phyloP scores from a whole-genome alignment of 2,329 filamentous ascomycete species.

The Calonectria hongkongensis region DNA sequence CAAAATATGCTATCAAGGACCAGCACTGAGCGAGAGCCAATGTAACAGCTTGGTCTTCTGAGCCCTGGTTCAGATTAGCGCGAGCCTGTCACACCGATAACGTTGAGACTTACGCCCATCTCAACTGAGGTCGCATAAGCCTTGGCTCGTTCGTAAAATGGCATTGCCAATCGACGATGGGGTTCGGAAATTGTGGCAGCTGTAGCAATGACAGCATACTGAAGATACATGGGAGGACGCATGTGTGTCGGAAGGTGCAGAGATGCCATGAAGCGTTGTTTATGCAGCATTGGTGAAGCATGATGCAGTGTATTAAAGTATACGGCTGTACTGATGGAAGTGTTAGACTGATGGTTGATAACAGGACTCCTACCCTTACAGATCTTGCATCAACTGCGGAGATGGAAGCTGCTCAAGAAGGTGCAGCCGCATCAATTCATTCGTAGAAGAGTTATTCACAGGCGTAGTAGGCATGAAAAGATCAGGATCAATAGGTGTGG shows the following conservation, averaged over 20 bases:
- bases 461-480: background rate
- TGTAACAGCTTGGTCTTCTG: slow-evolving; percentile 62
- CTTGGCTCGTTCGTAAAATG: slow-evolving; percentile 45
- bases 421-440: slow-evolving; percentile 4
- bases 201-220: slow-evolving; percentile 47
- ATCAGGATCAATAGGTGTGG: background rate
- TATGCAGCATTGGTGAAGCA: slow-evolving; percentile 43
- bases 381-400: background rate
- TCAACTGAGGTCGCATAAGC: slow-evolving; percentile 47
- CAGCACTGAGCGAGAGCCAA: slow-evolving; percentile 85
- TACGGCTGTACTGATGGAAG: slow-evolving; percentile 37
- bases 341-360: background rate
- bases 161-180: slow-evolving; percentile 41
- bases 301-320: slow-evolving; percentile 42
- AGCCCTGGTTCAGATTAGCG: slow-evolving; percentile 37
- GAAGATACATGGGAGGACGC: slow-evolving; percentile 52
- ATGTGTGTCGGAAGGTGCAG: slow-evolving; percentile 48
- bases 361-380: background rate
- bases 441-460: background rate
- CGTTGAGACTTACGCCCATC: slow-evolving; percentile 36
- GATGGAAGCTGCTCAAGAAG: slow-evolving; percentile 24
- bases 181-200: slow-evolving; percentile 38
- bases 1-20: slow-evolving; percentile 81
- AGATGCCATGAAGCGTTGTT: slow-evolving; percentile 46
- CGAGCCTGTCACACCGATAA: background rate